Evolutionary conservation across 495 filamentous ascomycete species (phyloP).

Genomic region (Chaetomium tenue): DNA sequence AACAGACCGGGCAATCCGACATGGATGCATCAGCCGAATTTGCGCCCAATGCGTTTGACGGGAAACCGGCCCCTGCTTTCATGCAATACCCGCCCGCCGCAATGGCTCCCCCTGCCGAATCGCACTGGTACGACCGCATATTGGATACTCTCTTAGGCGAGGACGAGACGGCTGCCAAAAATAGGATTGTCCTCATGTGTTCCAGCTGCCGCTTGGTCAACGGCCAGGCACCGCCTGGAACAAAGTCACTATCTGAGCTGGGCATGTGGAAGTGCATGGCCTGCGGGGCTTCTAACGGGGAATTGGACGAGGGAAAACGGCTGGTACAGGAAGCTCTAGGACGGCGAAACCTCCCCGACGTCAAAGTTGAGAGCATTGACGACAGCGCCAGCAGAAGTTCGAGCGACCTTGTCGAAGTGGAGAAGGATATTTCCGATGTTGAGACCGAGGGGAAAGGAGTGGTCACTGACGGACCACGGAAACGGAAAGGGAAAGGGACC

Average conservation of each 20-base stretch:
- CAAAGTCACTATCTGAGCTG: slow-evolving; percentile 71
- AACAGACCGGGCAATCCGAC: slow-evolving; percentile 27
- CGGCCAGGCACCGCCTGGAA: slow-evolving; percentile 89
- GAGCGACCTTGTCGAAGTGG: slow-evolving; percentile 43
- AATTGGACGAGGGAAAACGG: slow-evolving; percentile 65
- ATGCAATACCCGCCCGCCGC: slow-evolving; percentile 41
- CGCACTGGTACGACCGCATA: slow-evolving; percentile 91
- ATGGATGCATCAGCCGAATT: slow-evolving; percentile 49
- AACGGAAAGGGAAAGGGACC: slow-evolving; percentile 11
- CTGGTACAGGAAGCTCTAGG: slow-evolving; percentile 52
- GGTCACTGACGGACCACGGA: slow-evolving; percentile 12
- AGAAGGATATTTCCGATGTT: slow-evolving; percentile 34
- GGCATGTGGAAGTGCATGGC: slow-evolving; percentile 86
- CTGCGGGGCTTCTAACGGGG: slow-evolving; percentile 82
- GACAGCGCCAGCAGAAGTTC: slow-evolving; percentile 37
- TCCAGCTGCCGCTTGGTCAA: slow-evolving; percentile 82
- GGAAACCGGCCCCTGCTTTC: slow-evolving; percentile 38
- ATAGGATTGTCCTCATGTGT: slow-evolving; percentile 88
- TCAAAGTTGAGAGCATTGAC: slow-evolving; percentile 25
- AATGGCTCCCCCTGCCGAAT: slow-evolving; percentile 46
- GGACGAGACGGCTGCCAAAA: slow-evolving; percentile 89
- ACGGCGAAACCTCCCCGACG: not conserved
- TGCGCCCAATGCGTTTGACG: slow-evolving; percentile 57
- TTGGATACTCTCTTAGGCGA: slow-evolving; percentile 90
- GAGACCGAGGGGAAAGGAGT: not conserved